A percentile compares a stretch with the other conserved stretches of the same genome.
These are phyloP conservation scores for Lactuca sativa DNA, from an alignment of 129 eudicot species.

Conservation along the genomic window DNA sequence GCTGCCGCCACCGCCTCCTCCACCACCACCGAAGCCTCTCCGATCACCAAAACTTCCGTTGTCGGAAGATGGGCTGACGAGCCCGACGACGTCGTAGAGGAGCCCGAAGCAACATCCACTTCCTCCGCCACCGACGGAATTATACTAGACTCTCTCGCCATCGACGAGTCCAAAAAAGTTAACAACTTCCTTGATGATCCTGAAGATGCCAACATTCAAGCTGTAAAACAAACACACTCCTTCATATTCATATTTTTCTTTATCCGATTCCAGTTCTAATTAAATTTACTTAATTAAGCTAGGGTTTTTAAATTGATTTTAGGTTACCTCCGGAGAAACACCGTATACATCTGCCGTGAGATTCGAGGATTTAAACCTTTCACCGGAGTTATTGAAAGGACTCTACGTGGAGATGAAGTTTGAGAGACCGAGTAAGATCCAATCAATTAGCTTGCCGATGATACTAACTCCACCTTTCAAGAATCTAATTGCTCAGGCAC, in stretches of 20 bases:
- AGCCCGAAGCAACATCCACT: constrained; percentile 8
- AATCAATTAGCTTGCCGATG: constrained; percentile 81
- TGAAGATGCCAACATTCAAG: constrained; percentile 60
- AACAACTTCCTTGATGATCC: constrained; percentile 59
- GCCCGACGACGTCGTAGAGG: constrained; percentile 40
- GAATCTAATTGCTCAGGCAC: constrained; percentile 86
- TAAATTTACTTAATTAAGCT: not conserved
- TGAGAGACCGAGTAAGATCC: constrained; percentile 90
- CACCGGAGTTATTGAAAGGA: constrained; percentile 71
- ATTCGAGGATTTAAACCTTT: constrained; percentile 69
- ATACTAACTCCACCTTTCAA: constrained; percentile 74
- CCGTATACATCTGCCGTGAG: constrained; percentile 71
- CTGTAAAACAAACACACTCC: constrained; percentile 37
- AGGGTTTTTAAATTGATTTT: constrained; percentile 13
- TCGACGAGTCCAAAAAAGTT: constrained; percentile 35
- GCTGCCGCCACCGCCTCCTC: not conserved
- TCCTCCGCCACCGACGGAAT: constrained; percentile 21
- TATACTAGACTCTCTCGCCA: constrained; percentile 33
- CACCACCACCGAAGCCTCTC: not conserved
- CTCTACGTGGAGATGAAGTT: constrained; percentile 81
- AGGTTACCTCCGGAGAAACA: constrained; percentile 74
- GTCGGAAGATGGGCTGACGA: constrained; percentile 54
- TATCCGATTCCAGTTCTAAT: not conserved
- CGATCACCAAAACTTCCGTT: constrained; percentile 27
- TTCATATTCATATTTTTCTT: not conserved